Evolutionary conservation across 2,329 filamentous ascomycete genomes (phyloP), one percentile per base, ranked within the genome.

Genomic region (Aspergillus costaricaensis): DNA sequence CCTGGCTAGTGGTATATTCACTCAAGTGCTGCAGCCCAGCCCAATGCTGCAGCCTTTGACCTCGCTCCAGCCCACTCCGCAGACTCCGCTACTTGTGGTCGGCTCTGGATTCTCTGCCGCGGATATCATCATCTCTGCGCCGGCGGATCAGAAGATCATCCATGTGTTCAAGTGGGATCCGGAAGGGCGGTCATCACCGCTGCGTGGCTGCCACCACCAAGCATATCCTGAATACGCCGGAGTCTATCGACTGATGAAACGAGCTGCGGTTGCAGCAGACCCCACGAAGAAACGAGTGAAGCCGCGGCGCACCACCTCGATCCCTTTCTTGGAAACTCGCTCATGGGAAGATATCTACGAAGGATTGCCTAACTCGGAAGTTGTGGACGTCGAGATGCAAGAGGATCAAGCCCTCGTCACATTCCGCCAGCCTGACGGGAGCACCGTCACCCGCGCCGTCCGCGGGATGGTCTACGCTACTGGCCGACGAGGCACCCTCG

Each of bases 91-190:
- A 1, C 77, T 88, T 4, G 81, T 87, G 5, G 77, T 88, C 52
- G 85, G 85, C 5, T 87, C 85, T 8, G 85, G 85, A 0, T 88
- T 87, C 70, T 85, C 84, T 2, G 85, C 85, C 2, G 85, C 85
- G 25, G 85, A 88, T 72, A 77, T 83, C 3, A 86, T 87, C 53
- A 82, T 86, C 41, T 86, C 84, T 5, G 77, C 82, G 19, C 75
- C 80, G 27, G 70, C 76, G 14, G 67, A 74, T n/a, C 81, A 82
- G 50, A 82, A 79, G 56, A 81, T 88, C 47, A 72, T 87, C n/a
- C 85, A 88, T 65, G 70, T 86, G 55, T 88, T 82, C 70, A 83
- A 83, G 68, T 88, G 85, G 85, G 77, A 80, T n/a, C 83, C 84
- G 0, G 78, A 84, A 8, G 77, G 75, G 5, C 78, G 79, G 17